phyloP scores from a whole-genome alignment of 257 asterid species.

The Salvia rosmarinus region DNA sequence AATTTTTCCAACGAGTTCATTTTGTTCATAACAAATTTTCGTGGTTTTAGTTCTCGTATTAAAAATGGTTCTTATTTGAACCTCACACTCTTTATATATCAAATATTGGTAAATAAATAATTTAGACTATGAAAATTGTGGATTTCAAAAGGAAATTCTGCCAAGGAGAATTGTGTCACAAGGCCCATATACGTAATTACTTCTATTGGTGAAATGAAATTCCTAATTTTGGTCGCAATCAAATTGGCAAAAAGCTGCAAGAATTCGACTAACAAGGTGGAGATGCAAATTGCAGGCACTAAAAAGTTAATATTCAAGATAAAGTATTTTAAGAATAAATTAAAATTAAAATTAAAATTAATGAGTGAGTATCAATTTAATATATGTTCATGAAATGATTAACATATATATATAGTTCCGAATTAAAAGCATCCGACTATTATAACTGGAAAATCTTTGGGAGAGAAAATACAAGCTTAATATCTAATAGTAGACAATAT shows the following conservation, averaged over 20 bases:
- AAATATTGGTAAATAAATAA: not conserved
- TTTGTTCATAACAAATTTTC: too few species aligned
- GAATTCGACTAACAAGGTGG: constrained; percentile 6
- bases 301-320: constrained; percentile 6
- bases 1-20: too few species aligned
- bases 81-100: not conserved
- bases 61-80: too few species aligned
- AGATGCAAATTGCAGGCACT: not conserved
- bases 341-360: too few species aligned
- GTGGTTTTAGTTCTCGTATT: too few species aligned
- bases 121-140: not conserved
- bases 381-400: too few species aligned
- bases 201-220: not conserved
- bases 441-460: too few species aligned
- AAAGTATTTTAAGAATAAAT: not conserved
- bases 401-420: too few species aligned
- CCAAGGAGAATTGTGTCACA: not conserved
- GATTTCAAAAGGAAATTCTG: not conserved
- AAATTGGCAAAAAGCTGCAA: constrained; percentile 13
- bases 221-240: not conserved
- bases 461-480: too few species aligned
- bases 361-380: not conserved
- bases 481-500: too few species aligned
- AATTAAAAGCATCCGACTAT: too few species aligned
- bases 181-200: not conserved